Evolutionary conservation across 2,329 filamentous ascomycete species (phyloP).

Genomic region (Stachybotrys echinatus): DNA sequence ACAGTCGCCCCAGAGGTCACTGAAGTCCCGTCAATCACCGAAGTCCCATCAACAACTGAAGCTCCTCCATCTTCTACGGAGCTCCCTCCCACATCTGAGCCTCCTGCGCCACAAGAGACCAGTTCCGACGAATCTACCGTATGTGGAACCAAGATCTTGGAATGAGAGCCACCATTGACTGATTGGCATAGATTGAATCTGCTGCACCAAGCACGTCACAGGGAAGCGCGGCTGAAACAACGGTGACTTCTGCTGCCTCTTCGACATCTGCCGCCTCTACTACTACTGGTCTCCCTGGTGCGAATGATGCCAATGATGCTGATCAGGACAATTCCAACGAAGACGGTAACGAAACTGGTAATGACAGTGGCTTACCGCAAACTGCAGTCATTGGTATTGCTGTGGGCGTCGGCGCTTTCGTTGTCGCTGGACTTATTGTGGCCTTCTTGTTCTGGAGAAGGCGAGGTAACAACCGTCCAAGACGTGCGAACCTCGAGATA

Average conservation of each 20-base stretch:
- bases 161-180: background rate
- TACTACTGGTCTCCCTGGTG: conserved; percentile 8
- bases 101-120: background rate
- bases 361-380: conserved; percentile 15
- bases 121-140: background rate
- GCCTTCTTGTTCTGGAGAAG: conserved; percentile 29
- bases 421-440: conserved; percentile 31
- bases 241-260: conserved; percentile 7
- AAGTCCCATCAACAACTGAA: background rate
- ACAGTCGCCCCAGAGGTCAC: background rate
- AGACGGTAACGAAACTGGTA: conserved; percentile 9
- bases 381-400: conserved; percentile 45
- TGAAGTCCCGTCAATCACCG: background rate
- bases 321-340: conserved; percentile 2
- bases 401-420: conserved; percentile 37
- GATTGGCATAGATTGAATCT: background rate
- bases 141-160: background rate
- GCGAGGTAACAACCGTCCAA: conserved; percentile 21
- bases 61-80: background rate
- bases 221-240: background rate
- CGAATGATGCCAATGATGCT: background rate
- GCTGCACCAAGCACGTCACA: background rate
- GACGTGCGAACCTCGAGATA: conserved; percentile 33
- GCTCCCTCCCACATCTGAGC: background rate
- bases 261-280: conserved; percentile 9